Base-by-base conservation (phyloP, 257 asterid genomes). In the Salvia splendens region DNA sequence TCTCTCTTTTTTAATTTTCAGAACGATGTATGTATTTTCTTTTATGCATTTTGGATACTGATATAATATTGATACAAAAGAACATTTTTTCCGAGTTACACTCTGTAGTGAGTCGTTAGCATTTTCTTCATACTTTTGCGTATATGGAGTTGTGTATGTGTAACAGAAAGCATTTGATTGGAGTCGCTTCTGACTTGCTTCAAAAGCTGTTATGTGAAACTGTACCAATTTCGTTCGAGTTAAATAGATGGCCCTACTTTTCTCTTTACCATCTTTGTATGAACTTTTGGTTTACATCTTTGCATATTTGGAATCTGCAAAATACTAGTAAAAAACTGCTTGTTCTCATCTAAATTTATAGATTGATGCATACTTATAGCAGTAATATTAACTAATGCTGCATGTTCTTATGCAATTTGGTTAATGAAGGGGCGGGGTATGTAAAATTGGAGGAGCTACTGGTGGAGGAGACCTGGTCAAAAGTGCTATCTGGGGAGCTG, bases 401-500 rank as follows among this genome's bases (percentile, higher is more conserved):
- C 58, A 17, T 60, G 61, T 69, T 55, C 46, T 61, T 55, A 70
- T 62, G 8, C 68, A 52, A 69, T 55, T 51, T 82, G 70, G 52
- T 49, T 43, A 33, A 63, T 61, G 74, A 75, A 75, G 86, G 86
- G 47, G 54, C n/a, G 56, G 76, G 77, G 24, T 71, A 67, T 58
- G 91, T 84, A 70, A 84, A 84, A 72, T 78, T 92, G 83, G 82
- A 80, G 79, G 96, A 87, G 76, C 84, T 89, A 68, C 78, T 92
- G 73, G 92, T 87, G 65, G 98, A 89, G 79, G 83, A 80, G 74
- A 80, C 95, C 15, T 93, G 98, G 98, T 71, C 68, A 49, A 81
- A 86, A 64, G 87, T 82, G 70, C 71, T 93, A 41, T 73, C 92
- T 4, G 89, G 79, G 61, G 96, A 89, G 83, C 71, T 89, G 69